These are phyloP conservation scores for Starmerella scarabaei DNA, from an alignment of 805 yeast species.

Conservation along the genomic window DNA sequence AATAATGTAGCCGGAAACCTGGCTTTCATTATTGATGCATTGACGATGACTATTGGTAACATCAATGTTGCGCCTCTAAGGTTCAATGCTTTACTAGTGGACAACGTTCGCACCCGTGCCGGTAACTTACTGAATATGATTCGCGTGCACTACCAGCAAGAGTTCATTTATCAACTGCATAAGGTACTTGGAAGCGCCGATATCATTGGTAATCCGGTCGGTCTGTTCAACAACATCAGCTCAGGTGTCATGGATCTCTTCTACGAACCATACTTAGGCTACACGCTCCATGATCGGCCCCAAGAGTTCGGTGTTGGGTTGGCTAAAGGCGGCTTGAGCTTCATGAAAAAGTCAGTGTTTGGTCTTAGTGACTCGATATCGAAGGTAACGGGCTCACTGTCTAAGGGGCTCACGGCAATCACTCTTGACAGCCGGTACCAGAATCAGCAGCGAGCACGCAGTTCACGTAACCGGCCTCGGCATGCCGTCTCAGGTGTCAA, in stretches of 20 bases:
- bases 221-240: constrained; percentile 79
- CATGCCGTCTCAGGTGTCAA: constrained; percentile 79
- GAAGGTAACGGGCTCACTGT: constrained; percentile 82
- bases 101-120: constrained; percentile 76
- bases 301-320: constrained; percentile 89
- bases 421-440: constrained; percentile 81
- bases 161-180: constrained; percentile 81
- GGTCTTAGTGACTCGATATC: constrained; percentile 91
- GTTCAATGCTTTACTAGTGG: constrained; percentile 73
- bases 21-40: constrained; percentile 56
- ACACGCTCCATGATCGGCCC: constrained; percentile 85
- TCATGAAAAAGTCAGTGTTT: constrained; percentile 85
- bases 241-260: constrained; percentile 94
- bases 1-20: constrained; percentile 13
- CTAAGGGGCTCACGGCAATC: constrained; percentile 84
- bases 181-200: constrained; percentile 94
- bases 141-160: constrained; percentile 79
- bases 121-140: constrained; percentile 59
- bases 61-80: constrained; percentile 93
- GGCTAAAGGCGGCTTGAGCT: constrained; percentile 92
- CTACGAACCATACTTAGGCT: constrained; percentile 95
- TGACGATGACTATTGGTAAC: constrained; percentile 95
- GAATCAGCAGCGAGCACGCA: constrained; percentile 59
- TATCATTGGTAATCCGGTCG: constrained; percentile 93
- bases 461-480: constrained; percentile 64